Percentiles rank a stretch among this genome's conserved stretches.
phyloP scores from a whole-genome alignment of 2,329 filamentous ascomycete genomes.

The Ophioceras dolichostomum region DNA sequence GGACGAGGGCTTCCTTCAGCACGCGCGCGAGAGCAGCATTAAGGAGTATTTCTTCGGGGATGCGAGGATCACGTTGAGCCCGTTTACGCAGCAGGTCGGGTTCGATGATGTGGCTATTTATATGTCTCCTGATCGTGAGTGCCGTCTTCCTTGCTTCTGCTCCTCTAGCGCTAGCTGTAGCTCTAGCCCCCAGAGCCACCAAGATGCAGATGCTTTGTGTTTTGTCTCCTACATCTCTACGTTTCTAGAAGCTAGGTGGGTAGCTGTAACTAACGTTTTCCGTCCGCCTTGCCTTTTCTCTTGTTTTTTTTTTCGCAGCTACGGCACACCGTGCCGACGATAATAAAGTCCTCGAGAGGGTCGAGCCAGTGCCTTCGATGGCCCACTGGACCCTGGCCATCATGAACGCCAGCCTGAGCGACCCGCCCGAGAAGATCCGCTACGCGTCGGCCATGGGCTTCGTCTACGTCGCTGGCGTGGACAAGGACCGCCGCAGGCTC shows the following conservation, averaged over 20 bases:
- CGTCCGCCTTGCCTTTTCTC: constrained; percentile 4
- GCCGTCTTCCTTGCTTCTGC: too few relatives aligned
- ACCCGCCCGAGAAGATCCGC: constrained; percentile 59
- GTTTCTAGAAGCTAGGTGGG: too few relatives aligned
- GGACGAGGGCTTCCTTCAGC: constrained; percentile 62
- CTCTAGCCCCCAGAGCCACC: too few relatives aligned
- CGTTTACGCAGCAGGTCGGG: constrained; percentile 75
- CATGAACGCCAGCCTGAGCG: constrained; percentile 61
- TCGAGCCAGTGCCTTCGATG: constrained; percentile 50
- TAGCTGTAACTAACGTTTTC: too few relatives aligned
- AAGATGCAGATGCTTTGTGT: too few relatives aligned
- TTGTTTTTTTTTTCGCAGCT: constrained; percentile 6
- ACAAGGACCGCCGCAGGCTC: constrained; percentile 69
- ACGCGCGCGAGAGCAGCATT: constrained; percentile 62
- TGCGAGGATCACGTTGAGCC: constrained; percentile 62
- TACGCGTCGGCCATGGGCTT: constrained; percentile 84
- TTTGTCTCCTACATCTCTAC: too few relatives aligned
- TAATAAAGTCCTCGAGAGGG: constrained; percentile 37
- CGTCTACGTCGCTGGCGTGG: constrained; percentile 83
- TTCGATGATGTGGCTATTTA: constrained; percentile 66
- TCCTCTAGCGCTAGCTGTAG: too few relatives aligned
- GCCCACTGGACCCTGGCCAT: constrained; percentile 77
- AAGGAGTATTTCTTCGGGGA: constrained; percentile 94
- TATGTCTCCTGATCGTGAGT: constrained; percentile 48
- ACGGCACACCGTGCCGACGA: not conserved